These are phyloP conservation scores for Chlorella sorokiniana DNA, from an alignment of 139 green algal species.

Conservation along the genomic window DNA sequence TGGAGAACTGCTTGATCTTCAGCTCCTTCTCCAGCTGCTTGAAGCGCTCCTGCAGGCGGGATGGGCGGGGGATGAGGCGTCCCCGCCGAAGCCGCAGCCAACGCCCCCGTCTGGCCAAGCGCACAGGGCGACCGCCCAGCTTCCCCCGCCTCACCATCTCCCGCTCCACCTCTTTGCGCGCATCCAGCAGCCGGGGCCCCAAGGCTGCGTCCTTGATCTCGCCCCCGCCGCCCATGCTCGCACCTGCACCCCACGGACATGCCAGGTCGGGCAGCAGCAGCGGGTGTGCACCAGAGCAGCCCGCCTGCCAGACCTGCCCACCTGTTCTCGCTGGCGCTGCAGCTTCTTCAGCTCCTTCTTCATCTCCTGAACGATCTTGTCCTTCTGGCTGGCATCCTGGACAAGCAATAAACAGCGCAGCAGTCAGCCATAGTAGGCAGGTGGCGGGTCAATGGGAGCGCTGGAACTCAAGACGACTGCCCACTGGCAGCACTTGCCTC, in stretches of 20 bases:
- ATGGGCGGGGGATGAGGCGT: neutral
- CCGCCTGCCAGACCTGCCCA: too few species aligned
- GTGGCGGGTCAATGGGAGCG: neutral
- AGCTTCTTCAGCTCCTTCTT: slow-evolving; percentile 52
- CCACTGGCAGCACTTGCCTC: neutral
- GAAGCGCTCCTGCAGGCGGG: slow-evolving; percentile 41
- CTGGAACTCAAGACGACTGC: neutral
- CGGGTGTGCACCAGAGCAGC: neutral
- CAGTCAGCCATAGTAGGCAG: neutral
- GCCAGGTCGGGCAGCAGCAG: neutral
- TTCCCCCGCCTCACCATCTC: slow-evolving; percentile 33
- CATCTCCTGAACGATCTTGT: slow-evolving; percentile 39
- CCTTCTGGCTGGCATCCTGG: slow-evolving; percentile 31
- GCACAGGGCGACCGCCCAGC: neutral
- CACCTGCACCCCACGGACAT: slow-evolving; percentile 1
- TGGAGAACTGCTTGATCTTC: slow-evolving; percentile 49
- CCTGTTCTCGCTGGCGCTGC: slow-evolving; percentile 42
- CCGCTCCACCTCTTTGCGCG: slow-evolving; percentile 36
- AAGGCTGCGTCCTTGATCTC: slow-evolving; percentile 29
- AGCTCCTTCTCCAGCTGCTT: slow-evolving; percentile 41
- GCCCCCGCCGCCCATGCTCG: slow-evolving; percentile 25
- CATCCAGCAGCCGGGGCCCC: slow-evolving; percentile 17
- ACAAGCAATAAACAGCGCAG: neutral
- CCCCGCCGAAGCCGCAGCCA: neutral
- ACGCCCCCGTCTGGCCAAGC: neutral